These are phyloP conservation scores for Tuber borchii DNA, from an alignment of 495 filamentous ascomycete species.

Conservation along the genomic window DNA sequence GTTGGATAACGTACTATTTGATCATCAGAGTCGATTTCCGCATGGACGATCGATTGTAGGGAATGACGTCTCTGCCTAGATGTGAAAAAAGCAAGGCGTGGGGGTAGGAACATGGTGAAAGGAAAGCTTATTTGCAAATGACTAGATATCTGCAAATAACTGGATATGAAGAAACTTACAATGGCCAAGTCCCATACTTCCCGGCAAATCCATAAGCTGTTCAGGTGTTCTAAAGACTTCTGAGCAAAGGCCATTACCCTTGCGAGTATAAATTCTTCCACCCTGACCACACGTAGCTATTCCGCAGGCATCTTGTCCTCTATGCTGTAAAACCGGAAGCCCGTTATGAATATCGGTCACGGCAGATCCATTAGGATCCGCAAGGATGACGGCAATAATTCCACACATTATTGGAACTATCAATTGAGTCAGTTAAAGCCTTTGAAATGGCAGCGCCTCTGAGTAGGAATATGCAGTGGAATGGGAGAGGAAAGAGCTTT, in stretches of 20 bases:
- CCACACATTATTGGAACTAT: slow-evolving; percentile 63
- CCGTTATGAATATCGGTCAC: slow-evolving; percentile 82
- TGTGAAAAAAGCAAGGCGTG: slow-evolving; percentile 5
- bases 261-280: slow-evolving; percentile 80
- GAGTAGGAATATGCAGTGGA: not conserved
- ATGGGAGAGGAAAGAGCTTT: not conserved
- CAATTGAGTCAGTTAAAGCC: not conserved
- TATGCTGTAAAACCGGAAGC: slow-evolving; percentile 76
- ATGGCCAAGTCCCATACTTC: slow-evolving; percentile 84
- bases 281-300: slow-evolving; percentile 71
- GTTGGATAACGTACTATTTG: slow-evolving; percentile 72
- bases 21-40: not conserved
- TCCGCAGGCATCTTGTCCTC: slow-evolving; percentile 89
- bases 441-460: not conserved
- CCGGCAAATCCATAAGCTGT: slow-evolving; percentile 69
- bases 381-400: slow-evolving; percentile 74
- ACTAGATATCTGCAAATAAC: not conserved
- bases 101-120: not conserved
- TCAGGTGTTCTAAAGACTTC: slow-evolving; percentile 79
- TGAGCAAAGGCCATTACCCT: slow-evolving; percentile 85
- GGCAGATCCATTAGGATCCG: slow-evolving; percentile 52
- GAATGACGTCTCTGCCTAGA: not conserved
- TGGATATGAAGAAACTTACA: slow-evolving; percentile 25
- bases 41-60: not conserved
- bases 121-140: not conserved